Conservation (phyloP, 331 rosid genomes). For the Malus hybrid region DNA sequence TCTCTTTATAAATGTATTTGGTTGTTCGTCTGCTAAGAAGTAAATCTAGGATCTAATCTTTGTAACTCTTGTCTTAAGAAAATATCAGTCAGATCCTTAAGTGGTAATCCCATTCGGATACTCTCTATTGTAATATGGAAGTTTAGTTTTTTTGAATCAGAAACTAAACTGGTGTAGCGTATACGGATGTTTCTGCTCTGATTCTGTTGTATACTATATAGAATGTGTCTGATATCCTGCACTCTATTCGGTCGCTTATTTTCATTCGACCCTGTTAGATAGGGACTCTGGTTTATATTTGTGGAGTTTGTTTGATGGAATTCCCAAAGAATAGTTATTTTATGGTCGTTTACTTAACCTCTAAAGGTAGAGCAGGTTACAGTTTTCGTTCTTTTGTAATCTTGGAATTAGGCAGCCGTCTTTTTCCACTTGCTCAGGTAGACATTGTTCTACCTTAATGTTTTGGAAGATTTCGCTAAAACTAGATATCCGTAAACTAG, state of each 20-base stretch:
- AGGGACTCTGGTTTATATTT: background rate
- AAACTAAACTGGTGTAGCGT: background rate
- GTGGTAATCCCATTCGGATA: background rate
- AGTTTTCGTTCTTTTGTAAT: too few relatives aligned
- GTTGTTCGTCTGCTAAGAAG: slow-evolving; percentile 4
- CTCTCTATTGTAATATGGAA: background rate
- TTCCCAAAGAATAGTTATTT: background rate
- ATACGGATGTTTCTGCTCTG: background rate
- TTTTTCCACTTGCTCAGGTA: too few relatives aligned
- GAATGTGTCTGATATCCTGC: background rate
- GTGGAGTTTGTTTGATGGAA: background rate
- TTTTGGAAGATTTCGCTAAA: too few relatives aligned
- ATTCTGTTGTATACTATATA: background rate
- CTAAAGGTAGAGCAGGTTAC: too few relatives aligned
- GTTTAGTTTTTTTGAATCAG: background rate
- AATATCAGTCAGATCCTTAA: background rate
- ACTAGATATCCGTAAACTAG: too few relatives aligned
- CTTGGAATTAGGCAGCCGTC: too few relatives aligned
- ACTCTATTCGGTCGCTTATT: background rate
- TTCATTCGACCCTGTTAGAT: background rate
- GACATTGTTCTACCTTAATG: too few relatives aligned
- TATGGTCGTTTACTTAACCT: too few relatives aligned
- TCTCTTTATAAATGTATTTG: background rate
- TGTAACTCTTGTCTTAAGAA: slow-evolving; percentile 12
- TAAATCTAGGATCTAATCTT: slow-evolving; percentile 19